Percentiles rank a stretch among this genome's conserved stretches.
phyloP scores from a whole-genome alignment of 2,329 filamentous ascomycete species.

The Phyllosticta paracitricarpa region DNA sequence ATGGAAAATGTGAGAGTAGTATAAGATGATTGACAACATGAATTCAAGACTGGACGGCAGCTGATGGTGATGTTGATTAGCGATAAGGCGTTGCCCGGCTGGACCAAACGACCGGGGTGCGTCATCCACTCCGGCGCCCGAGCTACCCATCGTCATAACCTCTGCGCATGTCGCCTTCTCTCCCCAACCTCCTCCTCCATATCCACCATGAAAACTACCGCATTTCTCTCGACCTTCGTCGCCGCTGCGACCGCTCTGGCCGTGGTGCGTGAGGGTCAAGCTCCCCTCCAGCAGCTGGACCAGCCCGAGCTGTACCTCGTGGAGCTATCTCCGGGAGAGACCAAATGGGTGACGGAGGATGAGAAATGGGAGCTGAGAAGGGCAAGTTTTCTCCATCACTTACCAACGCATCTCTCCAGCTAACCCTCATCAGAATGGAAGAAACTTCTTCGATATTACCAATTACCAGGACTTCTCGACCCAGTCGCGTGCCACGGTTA shows the following conservation, averaged over 20 bases:
- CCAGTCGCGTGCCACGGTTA: conserved; percentile 34
- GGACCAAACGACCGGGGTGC: neutral
- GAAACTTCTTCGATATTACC: conserved; percentile 93
- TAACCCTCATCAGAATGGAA: conserved; percentile 55
- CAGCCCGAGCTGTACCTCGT: conserved; percentile 52
- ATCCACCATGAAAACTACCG: conserved; percentile 8
- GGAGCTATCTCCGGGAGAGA: conserved; percentile 75
- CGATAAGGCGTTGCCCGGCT: neutral
- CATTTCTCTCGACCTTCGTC: conserved; percentile 6
- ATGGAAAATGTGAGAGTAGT: no score
- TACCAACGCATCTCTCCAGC: neutral
- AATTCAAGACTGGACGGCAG: no score
- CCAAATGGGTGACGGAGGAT: conserved; percentile 80
- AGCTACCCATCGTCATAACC: neutral
- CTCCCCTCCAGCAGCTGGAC: conserved; percentile 3
- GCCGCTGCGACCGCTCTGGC: conserved; percentile 9
- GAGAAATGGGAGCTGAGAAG: conserved; percentile 87
- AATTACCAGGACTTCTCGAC: conserved; percentile 51
- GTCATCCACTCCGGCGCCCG: neutral
- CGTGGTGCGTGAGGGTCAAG: conserved; percentile 8
- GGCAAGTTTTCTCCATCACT: conserved; percentile 42
- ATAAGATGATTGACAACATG: no score
- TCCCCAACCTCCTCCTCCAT: neutral
- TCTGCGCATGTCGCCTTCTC: neutral
- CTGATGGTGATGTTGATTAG: neutral